phyloP scores from a whole-genome alignment of 164 flowering plant genomes.

The Berberis vulgaris region DNA sequence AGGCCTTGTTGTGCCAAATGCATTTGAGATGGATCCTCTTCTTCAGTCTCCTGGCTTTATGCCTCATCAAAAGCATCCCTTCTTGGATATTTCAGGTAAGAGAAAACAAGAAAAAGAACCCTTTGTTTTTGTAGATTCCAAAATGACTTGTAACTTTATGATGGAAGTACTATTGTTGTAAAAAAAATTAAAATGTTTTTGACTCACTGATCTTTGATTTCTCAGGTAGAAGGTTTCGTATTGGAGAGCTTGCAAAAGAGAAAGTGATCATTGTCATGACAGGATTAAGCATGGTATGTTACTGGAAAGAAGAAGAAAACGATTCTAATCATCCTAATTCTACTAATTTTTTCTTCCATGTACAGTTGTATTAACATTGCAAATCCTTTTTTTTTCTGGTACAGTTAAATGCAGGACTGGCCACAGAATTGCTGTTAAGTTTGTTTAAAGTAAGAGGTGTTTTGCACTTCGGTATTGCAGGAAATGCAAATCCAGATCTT shows the following conservation, averaged over 20 bases:
- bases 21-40: constrained; percentile 52
- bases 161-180: neutral
- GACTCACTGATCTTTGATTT: neutral
- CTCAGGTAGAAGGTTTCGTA: constrained; percentile 35
- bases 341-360: too few relatives aligned
- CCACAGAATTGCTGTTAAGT: constrained; percentile 46
- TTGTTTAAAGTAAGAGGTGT: constrained; percentile 58
- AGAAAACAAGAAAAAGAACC: neutral
- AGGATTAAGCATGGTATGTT: constrained; percentile 52
- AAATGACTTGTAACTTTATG: neutral
- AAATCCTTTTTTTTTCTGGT: neutral
- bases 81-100: constrained; percentile 40
- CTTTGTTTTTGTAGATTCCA: neutral
- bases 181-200: neutral
- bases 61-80: constrained; percentile 22
- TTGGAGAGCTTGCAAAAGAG: constrained; percentile 21
- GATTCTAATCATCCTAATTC: too few relatives aligned
- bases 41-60: constrained; percentile 34
- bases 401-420: constrained; percentile 57
- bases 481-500: constrained; percentile 59
- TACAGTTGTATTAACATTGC: too few relatives aligned
- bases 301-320: too few relatives aligned
- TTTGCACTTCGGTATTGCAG: constrained; percentile 72
- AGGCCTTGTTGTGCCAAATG: constrained; percentile 49
- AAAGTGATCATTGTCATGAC: constrained; percentile 59